Percentiles rank a stretch among this genome's conserved stretches.
These are phyloP conservation scores for Paramarasmius palmivorus DNA, from an alignment of 1,284 basidiomycete genomes.

Conservation along the genomic window DNA sequence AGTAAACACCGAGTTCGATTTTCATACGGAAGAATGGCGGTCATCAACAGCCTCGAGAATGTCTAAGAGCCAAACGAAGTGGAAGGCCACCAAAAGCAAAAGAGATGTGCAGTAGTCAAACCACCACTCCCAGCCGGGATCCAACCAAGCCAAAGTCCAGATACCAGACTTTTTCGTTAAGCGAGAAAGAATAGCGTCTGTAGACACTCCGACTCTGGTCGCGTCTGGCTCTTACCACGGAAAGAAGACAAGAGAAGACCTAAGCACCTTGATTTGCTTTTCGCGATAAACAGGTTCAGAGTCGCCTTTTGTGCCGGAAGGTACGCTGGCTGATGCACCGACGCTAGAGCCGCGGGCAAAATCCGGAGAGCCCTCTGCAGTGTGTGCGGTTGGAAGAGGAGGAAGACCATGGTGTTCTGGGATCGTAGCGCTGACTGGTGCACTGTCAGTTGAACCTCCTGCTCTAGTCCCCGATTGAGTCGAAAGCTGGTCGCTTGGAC, in stretches of 20 bases:
- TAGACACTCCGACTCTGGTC: neutral
- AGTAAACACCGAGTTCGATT: conserved; percentile 62
- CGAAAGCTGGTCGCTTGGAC: conserved; percentile 44
- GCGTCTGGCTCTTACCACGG: conserved; percentile 20
- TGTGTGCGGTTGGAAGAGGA: conserved; percentile 44
- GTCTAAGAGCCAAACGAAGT: conserved; percentile 17
- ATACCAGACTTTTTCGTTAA: neutral
- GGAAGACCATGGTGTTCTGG: conserved; percentile 26
- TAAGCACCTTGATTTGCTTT: conserved; percentile 89
- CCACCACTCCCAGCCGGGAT: neutral
- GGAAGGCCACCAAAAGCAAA: conserved; percentile 1
- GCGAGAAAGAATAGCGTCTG: neutral
- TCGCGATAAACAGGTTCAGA: conserved; percentile 51
- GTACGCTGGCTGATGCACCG: conserved; percentile 32
- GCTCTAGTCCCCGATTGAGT: conserved; percentile 44
- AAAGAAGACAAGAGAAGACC: conserved; percentile 46
- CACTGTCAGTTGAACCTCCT: conserved; percentile 43
- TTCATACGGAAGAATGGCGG: conserved; percentile 40
- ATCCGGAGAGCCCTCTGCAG: conserved; percentile 42
- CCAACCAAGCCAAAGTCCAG: neutral
- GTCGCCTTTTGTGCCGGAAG: conserved; percentile 41
- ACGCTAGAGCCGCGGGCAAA: conserved; percentile 50
- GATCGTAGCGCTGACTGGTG: conserved; percentile 32
- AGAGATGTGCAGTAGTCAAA: conserved; percentile 1
- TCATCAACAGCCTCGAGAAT: conserved; percentile 29